Conservation (phyloP, 164 flowering plant genomes). For the Magnolia changhungtana region DNA sequence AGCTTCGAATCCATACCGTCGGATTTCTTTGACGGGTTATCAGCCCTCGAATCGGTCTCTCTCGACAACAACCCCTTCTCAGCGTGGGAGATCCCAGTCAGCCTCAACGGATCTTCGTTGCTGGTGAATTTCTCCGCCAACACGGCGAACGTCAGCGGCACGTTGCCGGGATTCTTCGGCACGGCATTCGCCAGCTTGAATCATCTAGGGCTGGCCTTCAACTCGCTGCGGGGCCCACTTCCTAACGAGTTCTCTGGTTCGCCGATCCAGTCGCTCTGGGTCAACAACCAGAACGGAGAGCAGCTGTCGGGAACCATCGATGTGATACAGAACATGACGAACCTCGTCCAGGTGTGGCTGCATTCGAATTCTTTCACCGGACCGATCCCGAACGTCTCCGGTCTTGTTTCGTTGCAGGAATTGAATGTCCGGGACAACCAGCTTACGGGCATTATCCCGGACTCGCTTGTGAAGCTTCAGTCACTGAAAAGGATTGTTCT, state of each 20-base stretch:
- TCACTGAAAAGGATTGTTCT: constrained; percentile 52
- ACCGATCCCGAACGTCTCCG: constrained; percentile 77
- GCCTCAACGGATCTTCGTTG: constrained; percentile 40
- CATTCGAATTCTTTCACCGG: constrained; percentile 73
- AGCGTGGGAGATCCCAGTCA: constrained; percentile 66
- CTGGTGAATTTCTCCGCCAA: constrained; percentile 88
- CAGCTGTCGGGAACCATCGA: constrained; percentile 58
- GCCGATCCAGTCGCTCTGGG: constrained; percentile 68
- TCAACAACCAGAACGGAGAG: constrained; percentile 62
- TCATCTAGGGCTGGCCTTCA: constrained; percentile 58
- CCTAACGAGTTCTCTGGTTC: constrained; percentile 58
- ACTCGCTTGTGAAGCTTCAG: constrained; percentile 43
- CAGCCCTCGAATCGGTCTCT: constrained; percentile 30
- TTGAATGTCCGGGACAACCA: constrained; percentile 72
- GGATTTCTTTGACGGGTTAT: constrained; percentile 63
- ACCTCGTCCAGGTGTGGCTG: constrained; percentile 71
- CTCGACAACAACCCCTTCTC: constrained; percentile 54
- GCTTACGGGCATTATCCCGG: constrained; percentile 79
- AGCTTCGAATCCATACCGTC: constrained; percentile 50
- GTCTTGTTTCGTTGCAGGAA: constrained; percentile 35
- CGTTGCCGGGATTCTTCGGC: constrained; percentile 59
- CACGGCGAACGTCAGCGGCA: constrained; percentile 57
- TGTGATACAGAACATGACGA: constrained; percentile 71
- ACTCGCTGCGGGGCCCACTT: constrained; percentile 56
- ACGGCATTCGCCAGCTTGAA: constrained; percentile 53